phyloP scores from a whole-genome alignment of 2,329 filamentous ascomycete genomes.

The Neobulgaria alba region DNA sequence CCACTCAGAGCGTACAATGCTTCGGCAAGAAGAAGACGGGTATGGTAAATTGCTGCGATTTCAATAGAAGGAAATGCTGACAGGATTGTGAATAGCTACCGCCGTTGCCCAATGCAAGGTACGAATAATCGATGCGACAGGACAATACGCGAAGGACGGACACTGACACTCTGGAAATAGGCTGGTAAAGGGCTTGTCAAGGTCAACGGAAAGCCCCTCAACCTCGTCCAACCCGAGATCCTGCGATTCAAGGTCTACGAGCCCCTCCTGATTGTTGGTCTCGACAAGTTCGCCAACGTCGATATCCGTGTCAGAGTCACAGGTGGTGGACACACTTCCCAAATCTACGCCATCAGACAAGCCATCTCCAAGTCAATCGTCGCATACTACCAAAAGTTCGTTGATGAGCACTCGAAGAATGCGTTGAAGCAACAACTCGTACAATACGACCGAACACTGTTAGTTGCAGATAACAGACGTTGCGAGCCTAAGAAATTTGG shows the following conservation, averaged over 20 bases:
- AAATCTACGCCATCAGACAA: conserved; percentile 98
- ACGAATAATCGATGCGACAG: conserved; percentile 28
- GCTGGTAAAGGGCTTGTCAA: conserved; percentile 86
- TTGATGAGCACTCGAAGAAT: conserved; percentile 99
- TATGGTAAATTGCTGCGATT: conserved; percentile 12
- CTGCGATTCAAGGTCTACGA: conserved; percentile 99
- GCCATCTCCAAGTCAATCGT: conserved; percentile 97
- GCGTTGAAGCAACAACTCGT: conserved; percentile 94
- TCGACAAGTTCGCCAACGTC: conserved; percentile 94
- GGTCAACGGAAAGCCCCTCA: conserved; percentile 94
- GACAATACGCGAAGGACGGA: conserved; percentile 18
- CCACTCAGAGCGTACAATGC: conserved; percentile 82
- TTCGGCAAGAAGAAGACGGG: conserved; percentile 93
- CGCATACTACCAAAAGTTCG: conserved; percentile 99
- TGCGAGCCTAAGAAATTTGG: conserved; percentile 96
- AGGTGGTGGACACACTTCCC: conserved; percentile 95
- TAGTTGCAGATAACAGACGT: conserved; percentile 98
- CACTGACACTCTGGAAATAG: conserved; percentile 31
- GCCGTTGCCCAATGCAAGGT: conserved; percentile 74
- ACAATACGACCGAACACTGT: conserved; percentile 91
- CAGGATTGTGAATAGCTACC: conserved; percentile 42
- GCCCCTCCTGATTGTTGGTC: conserved; percentile 90
- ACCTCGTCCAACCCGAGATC: conserved; percentile 90
- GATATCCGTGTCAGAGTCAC: conserved; percentile 95
- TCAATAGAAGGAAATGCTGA: conserved; percentile 26